Base-by-base conservation (phyloP, 179 eudicot species). In the Spergularia azorica region DNA sequence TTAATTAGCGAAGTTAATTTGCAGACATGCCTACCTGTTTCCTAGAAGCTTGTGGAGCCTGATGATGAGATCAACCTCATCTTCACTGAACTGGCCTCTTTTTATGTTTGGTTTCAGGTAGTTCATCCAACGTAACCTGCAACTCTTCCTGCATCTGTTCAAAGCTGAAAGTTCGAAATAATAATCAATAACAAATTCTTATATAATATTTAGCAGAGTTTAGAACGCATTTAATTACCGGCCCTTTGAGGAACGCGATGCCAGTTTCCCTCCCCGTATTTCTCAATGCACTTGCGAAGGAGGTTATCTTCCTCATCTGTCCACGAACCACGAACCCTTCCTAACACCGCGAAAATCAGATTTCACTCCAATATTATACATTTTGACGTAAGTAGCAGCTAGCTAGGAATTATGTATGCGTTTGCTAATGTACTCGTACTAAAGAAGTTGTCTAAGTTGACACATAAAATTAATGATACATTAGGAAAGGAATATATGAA, bases 241-340 rank as follows among this genome's bases (percentile, higher is more conserved):
- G 79, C 79, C 32, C 79, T 67, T 39, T 55, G 18, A 12, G 79
- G 66, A 56, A 76, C 72, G 9, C 65, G 73, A 55, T 68, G 63
- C 79, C 79, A 76, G 11, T 59, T 76, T 6, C 79, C 79, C 51
- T 76, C 79, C 10, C 79, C 79, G 43, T 43, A 26, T 43, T 67
- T 59, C 32, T 76, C 46, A 48, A 76, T 67, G 66, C 73, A 76
- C 41, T 67, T 67, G 20, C 65, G 56, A 46, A 76, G 79, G n/a
- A 76, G 56, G n/a, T 67, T 50, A 58, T 76, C 79, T 68, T 76
- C 79, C 67, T 76, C 73, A 9, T 67, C 72, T 7, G 79, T 55
- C 79, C 79, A 67, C 7, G 67, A 56, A 56, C 79, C 79, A 67
- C 7, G 67, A 56, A 56, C 79, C 79, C 36, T 76, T 76, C 41